A percentile compares a stretch with the other conserved stretches of the same genome.
Evolutionary conservation across 306 rosid species (phyloP).

Genomic region (Leucaena leucocephala): DNA sequence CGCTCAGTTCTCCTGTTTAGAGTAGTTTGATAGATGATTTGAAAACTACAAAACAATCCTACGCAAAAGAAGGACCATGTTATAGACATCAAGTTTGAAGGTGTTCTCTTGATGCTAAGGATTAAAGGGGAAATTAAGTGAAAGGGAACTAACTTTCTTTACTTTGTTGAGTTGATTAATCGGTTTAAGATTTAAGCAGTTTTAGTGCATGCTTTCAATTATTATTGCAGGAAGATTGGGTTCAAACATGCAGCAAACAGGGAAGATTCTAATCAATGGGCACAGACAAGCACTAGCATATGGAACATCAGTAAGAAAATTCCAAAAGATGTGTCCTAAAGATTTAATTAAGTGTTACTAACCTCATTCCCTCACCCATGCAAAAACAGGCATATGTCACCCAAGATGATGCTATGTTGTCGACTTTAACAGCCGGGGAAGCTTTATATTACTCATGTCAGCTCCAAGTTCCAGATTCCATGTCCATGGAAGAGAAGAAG

Average conservation of each 20-base stretch:
- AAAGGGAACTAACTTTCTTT: slow-evolving; percentile 2
- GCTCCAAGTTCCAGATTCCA: slow-evolving; percentile 65
- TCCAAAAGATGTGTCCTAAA: not conserved
- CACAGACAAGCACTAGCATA: not conserved
- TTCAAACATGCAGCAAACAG: not conserved
- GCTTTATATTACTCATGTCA: slow-evolving; percentile 73
- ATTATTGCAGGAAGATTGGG: slow-evolving; percentile 4
- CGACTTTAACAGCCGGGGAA: slow-evolving; percentile 55
- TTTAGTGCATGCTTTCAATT: not conserved
- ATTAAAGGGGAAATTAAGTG: not conserved
- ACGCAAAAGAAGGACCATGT: not conserved
- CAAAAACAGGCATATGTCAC: slow-evolving; percentile 54
- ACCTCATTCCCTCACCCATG: not conserved
- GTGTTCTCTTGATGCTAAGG: not conserved
- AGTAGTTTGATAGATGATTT: not conserved
- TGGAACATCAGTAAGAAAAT: slow-evolving; percentile 25
- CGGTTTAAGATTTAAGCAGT: not conserved
- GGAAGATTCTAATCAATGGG: slow-evolving; percentile 6
- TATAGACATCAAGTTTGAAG: not conserved
- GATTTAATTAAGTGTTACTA: not conserved
- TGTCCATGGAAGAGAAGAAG: slow-evolving; percentile 57
- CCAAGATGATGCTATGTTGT: slow-evolving; percentile 53
- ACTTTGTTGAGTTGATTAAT: not conserved
- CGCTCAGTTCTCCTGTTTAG: not conserved
- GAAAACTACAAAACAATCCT: not conserved